These are phyloP conservation scores for Hypoxylon sp. DNA, from an alignment of 2,329 filamentous ascomycete species.

Conservation along the genomic window DNA sequence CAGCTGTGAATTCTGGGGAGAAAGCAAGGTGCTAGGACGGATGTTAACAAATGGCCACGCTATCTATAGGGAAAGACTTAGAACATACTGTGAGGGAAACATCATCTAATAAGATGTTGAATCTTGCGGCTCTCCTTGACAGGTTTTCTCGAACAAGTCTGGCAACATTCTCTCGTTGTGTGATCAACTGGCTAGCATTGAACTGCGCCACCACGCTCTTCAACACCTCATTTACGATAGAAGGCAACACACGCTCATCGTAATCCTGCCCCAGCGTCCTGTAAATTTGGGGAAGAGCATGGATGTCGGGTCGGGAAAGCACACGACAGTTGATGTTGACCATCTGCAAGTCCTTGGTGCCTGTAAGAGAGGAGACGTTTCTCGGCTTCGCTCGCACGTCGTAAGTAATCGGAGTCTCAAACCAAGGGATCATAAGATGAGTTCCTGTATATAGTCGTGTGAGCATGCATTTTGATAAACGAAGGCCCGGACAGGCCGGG, in stretches of 20 bases:
- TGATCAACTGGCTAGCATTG: conserved; percentile 98
- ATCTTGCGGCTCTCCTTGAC: conserved; percentile 88
- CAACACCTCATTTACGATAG: conserved; percentile 97
- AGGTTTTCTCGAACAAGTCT: conserved; percentile 93
- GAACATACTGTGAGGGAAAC: conserved; percentile 89
- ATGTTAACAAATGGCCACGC: conserved; percentile 44
- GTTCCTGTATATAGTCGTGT: conserved; percentile 71
- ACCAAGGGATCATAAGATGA: conserved; percentile 94
- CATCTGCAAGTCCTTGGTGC: conserved; percentile 99
- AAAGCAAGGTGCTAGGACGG: conserved; percentile 73
- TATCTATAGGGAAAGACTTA: neutral
- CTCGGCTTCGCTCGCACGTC: conserved; percentile 98
- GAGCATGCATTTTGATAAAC: conserved; percentile 23
- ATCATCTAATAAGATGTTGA: conserved; percentile 98
- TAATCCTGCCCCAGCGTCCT: conserved; percentile 95
- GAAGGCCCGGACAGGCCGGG: conserved; percentile 23
- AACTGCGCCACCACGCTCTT: conserved; percentile 99
- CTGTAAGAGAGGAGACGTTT: conserved; percentile 95
- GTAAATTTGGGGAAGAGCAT: conserved; percentile 96
- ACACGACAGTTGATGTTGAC: conserved; percentile 99
- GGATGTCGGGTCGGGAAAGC: conserved; percentile 88
- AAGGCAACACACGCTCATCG: conserved; percentile 95
- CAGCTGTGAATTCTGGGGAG: conserved; percentile 79
- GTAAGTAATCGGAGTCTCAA: conserved; percentile 96
- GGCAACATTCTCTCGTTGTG: conserved; percentile 97